Evolutionary conservation across 73 alveolate genomes (phyloP), one percentile per base, ranked within the genome.

Genomic region (Loxodes magnus): DNA sequence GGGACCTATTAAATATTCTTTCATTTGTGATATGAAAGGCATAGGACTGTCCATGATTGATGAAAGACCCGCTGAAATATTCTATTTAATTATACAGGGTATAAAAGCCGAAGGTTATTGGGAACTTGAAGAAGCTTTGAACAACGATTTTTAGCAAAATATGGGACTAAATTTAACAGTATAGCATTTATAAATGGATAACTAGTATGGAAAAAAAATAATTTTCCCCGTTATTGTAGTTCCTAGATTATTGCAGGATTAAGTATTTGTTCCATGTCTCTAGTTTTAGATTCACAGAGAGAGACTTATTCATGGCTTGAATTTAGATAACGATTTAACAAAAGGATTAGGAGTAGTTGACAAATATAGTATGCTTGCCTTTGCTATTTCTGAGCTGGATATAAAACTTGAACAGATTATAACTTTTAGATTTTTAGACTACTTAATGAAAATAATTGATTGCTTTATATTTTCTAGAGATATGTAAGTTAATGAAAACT

Each of bases 1-100:
- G n/a, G n/a, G n/a, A n/a, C n/a, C n/a, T n/a, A n/a, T n/a, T n/a
- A n/a, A n/a, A n/a, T n/a, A n/a, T n/a, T n/a, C n/a, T n/a, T n/a
- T n/a, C n/a, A n/a, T n/a, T n/a, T n/a, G n/a, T n/a, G 76, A 71
- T 23, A 60, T 87, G 35, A 71, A 67, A 78, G 94, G 97, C 26
- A 30, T 87, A 22, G 97, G 97, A 17, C 29, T 87, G 12, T 81
- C 94, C 23, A 42, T 87, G 3, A 68, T 82, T 35, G 95, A 87
- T 53, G 64, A 72, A 50, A 81, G 82, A n/a, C 94, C 94, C 4
- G 79, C 75, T 44, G 97, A 87, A 69, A 22, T 77, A n/a, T 57
- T 87, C 39, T 87, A 78, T 62, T 15, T 82, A 2, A 48, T 70
- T 19, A 34, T 75, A 12, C 60, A 39, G 27, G 68, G 43, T 35